phyloP scores from a whole-genome alignment of 176 grass and related monocot genomes.

The Juncus inflexus region DNA sequence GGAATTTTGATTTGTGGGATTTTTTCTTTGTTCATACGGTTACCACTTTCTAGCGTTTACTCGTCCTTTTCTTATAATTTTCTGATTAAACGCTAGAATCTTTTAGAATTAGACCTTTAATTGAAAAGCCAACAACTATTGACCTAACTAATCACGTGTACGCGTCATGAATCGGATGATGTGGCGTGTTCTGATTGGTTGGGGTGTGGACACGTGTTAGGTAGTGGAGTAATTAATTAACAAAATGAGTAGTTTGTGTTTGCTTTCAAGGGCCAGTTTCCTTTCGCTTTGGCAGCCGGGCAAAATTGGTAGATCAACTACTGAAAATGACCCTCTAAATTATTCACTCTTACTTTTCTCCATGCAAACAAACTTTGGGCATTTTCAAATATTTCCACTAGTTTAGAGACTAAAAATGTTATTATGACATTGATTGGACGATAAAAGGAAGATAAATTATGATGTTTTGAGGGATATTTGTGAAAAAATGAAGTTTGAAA shows the following conservation, averaged over 20 bases:
- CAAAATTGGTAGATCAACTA: constrained; percentile 31
- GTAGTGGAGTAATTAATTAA: too few relatives aligned
- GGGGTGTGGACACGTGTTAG: neutral
- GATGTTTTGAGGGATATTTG: too few relatives aligned
- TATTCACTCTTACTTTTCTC: neutral
- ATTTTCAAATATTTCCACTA: too few relatives aligned
- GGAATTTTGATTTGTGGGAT: constrained; percentile 12
- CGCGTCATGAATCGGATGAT: too few relatives aligned
- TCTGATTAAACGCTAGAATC: too few relatives aligned
- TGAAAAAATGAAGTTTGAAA: too few relatives aligned
- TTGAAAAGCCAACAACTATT: constrained; percentile 22
- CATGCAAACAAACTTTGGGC: too few relatives aligned
- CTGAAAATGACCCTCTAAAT: constrained; percentile 5
- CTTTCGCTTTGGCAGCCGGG: constrained; percentile 13
- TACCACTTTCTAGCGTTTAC: constrained; percentile 8
- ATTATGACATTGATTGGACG: too few relatives aligned
- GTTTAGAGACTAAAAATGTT: too few relatives aligned
- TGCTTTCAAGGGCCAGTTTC: constrained; percentile 20
- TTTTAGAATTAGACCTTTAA: neutral
- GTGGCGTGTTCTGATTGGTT: too few relatives aligned
- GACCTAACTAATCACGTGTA: neutral
- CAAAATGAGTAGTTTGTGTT: constrained; percentile 19
- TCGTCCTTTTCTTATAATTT: neutral
- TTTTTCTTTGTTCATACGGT: constrained; percentile 22
- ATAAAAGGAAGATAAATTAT: too few relatives aligned